Conservation (phyloP, 768 basidiomycete genomes). For the Botryobasidium botryosum region DNA sequence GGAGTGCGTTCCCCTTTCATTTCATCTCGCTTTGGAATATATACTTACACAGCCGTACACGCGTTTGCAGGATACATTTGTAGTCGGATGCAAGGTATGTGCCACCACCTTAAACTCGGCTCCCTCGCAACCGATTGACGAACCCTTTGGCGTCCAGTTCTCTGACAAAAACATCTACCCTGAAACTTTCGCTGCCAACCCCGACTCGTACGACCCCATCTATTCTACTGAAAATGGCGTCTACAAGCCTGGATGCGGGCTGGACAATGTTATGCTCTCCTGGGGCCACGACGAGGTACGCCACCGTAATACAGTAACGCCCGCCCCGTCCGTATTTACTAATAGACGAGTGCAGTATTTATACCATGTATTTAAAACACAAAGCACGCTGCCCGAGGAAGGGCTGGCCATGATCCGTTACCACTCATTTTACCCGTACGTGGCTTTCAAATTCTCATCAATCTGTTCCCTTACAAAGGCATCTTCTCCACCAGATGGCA, state of each 20-base stretch:
- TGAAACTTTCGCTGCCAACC: conserved; percentile 58
- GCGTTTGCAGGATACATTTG: conserved; percentile 40
- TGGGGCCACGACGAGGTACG: conserved; percentile 84
- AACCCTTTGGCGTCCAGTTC: too few species aligned
- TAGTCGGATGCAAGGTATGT: conserved; percentile 74
- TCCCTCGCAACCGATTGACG: too few species aligned
- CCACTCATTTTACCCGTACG: conserved; percentile 82
- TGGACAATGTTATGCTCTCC: conserved; percentile 74
- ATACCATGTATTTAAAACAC: too few species aligned
- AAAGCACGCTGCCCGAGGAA: too few species aligned
- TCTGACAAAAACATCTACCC: conserved; percentile 72
- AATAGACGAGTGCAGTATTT: too few species aligned
- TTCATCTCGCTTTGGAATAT: neutral
- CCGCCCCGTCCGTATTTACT: conserved; percentile 6
- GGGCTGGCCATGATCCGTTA: too few species aligned
- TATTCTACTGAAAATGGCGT: conserved; percentile 61
- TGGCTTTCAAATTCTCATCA: conserved; percentile 3
- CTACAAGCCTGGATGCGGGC: conserved; percentile 61
- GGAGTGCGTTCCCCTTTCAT: conserved; percentile 34
- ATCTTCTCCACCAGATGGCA: conserved; percentile 42
- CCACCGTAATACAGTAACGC: neutral
- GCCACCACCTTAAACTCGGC: too few species aligned
- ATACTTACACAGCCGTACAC: neutral
- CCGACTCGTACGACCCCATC: conserved; percentile 43
- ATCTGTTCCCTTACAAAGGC: neutral